Evolutionary conservation across 257 asterid species (phyloP).

Genomic region (Misopates orontium): DNA sequence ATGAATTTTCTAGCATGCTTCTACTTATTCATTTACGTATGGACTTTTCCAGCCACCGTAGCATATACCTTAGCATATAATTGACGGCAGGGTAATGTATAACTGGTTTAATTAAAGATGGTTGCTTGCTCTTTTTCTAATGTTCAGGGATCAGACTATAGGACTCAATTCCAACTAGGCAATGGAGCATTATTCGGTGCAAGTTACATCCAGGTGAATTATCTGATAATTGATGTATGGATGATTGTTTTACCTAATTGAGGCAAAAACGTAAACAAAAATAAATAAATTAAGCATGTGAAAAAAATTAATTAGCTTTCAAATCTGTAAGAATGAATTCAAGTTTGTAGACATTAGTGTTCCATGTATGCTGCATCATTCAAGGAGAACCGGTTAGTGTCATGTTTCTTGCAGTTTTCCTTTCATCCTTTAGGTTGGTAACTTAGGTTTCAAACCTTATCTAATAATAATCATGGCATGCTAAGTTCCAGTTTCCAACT

Average conservation of each 20-base stretch:
- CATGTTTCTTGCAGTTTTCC: no score
- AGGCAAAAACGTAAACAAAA: no score
- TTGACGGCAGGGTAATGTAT: slow-evolving; percentile 12
- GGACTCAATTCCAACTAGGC: slow-evolving; percentile 86
- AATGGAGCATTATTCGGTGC: slow-evolving; percentile 88
- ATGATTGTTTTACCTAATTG: not conserved
- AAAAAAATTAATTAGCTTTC: slow-evolving; percentile 2
- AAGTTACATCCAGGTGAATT: slow-evolving; percentile 86
- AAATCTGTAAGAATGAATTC: no score
- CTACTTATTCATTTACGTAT: slow-evolving; percentile 14
- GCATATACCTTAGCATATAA: not conserved
- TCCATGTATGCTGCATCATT: no score
- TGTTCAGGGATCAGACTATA: slow-evolving; percentile 77
- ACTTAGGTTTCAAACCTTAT: no score
- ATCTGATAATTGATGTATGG: slow-evolving; percentile 23
- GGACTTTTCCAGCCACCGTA: slow-evolving; percentile 4
- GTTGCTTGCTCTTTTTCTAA: slow-evolving; percentile 21
- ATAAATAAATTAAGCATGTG: not conserved
- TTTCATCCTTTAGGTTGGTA: no score
- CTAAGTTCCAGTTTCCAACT: no score
- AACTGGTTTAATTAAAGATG: slow-evolving; percentile 22
- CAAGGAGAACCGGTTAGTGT: no score
- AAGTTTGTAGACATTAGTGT: no score
- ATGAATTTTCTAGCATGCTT: slow-evolving; percentile 11
- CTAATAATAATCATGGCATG: no score